Evolutionary conservation across 176 grass and related monocot genomes (phyloP), one percentile per base, ranked within the genome.

Genomic region (Calamus simplicifolius): DNA sequence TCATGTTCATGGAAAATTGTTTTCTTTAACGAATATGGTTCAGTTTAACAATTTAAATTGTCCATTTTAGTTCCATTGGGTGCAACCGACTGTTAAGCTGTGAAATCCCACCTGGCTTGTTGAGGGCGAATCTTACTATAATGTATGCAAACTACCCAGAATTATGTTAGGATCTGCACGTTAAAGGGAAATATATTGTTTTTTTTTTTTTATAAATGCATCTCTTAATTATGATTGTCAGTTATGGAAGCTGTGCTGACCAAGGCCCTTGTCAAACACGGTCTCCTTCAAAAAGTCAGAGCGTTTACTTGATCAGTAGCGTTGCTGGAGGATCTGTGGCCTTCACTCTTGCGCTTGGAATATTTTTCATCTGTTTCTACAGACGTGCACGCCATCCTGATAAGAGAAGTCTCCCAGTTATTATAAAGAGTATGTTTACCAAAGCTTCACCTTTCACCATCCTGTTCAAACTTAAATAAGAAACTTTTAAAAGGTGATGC

Each of bases 261-360:
- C n/a, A 65, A 87, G 72, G 79, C 19, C 1, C 14, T 73, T 69
- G 35, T 18, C 49, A 56, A 84, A 29, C 73, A 58, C 27, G 17
- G 51, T 69, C 6, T 73, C 16, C 69, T 51, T 68, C 19, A 56
- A 64, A 67, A 54, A 77, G 16, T 58, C 21, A 23, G 59, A 43
- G 1, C 12, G 35, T 77, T 19, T 68, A 55, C 71, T 60, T 74
- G 51, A 29, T 84, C 29, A 54, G 77, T 51, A 52, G 68, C 57
- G 23, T 85, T 64, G 80, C 80, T 2, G 80, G 85, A 51, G 85
- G 77, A 81, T 89, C 81, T 70, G 48, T 89, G 58, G 69, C 85
- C 27, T 84, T 77, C 13, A 81, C 73, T 63, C 62, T 63, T 71
- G 73, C 73, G 30, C 61, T 89, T 59, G 85, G 80, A 63, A 67